Conservation (phyloP, 371 early-diverging fungal genomes). For the Syncephalis plumigaleata region DNA sequence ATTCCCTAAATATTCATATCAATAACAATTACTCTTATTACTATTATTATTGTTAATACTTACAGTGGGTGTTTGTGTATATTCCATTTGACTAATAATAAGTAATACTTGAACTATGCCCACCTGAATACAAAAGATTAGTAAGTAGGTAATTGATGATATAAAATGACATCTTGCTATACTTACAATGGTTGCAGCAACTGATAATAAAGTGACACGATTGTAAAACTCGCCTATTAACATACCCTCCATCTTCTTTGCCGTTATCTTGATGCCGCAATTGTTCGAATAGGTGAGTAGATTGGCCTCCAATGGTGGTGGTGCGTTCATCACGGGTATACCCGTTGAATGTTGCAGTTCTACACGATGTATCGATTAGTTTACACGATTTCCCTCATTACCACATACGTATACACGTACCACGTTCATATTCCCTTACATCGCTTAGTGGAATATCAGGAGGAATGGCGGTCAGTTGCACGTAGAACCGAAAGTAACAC, state of each 20-base stretch:
- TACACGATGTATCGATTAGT: too few relatives aligned
- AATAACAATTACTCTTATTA: not conserved
- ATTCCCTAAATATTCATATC: constrained; percentile 18
- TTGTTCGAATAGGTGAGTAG: constrained; percentile 35
- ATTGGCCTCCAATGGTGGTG: constrained; percentile 26
- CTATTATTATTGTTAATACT: constrained; percentile 2
- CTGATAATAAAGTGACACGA: constrained; percentile 18
- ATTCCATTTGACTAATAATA: constrained; percentile 50
- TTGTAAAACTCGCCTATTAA: constrained; percentile 28
- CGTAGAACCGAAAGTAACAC: too few relatives aligned
- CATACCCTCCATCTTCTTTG: constrained; percentile 23
- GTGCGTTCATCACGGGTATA: constrained; percentile 12
- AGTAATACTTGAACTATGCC: constrained; percentile 35
- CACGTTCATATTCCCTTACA: too few relatives aligned
- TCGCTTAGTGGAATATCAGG: too few relatives aligned
- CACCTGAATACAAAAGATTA: too few relatives aligned
- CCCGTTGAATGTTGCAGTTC: too few relatives aligned
- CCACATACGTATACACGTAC: too few relatives aligned
- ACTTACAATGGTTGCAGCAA: constrained; percentile 34
- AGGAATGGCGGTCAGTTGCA: too few relatives aligned
- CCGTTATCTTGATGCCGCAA: constrained; percentile 24
- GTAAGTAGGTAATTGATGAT: not conserved
- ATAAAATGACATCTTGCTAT: constrained; percentile 5
- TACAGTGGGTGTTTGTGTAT: constrained; percentile 55
- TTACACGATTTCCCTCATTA: too few relatives aligned